Percentiles rank a stretch among this genome's conserved stretches.
Conservation (phyloP, 139 green algal genomes). For the Chlorella sp. region DNA sequence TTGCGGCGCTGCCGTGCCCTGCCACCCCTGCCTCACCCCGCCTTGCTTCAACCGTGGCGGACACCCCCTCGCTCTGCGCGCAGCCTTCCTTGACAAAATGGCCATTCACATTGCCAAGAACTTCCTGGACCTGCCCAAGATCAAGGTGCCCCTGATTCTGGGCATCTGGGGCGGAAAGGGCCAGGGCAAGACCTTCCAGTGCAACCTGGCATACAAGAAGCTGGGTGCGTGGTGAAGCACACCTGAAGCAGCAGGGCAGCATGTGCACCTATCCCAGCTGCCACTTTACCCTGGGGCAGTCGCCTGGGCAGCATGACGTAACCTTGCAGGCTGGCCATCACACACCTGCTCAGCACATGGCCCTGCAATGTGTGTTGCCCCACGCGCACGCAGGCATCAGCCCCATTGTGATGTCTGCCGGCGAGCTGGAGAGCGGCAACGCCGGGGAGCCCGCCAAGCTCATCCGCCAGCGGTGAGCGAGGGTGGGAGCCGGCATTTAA, state of each 20-base stretch:
- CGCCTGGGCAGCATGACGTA: no score
- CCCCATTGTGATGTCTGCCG: constrained; percentile 98
- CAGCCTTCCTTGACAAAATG: not conserved
- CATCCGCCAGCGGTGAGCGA: constrained; percentile 83
- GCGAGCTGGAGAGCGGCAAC: constrained; percentile 99
- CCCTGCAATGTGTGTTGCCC: no score
- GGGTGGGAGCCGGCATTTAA: no score
- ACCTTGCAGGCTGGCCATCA: no score
- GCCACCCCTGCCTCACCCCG: no score
- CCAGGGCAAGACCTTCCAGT: constrained; percentile 99
- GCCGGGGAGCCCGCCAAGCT: constrained; percentile 99
- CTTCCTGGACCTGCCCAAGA: constrained; percentile 94
- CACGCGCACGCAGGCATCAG: constrained; percentile 62
- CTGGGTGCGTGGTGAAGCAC: constrained; percentile 52
- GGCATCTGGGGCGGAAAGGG: constrained; percentile 99
- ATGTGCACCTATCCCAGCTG: no score
- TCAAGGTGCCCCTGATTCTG: constrained; percentile 95
- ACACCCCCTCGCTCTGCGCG: no score
- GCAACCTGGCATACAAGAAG: constrained; percentile 97
- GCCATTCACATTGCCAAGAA: constrained; percentile 72
- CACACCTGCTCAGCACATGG: no score
- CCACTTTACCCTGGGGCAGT: no score
- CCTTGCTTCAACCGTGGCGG: no score
- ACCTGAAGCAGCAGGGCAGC: no score
- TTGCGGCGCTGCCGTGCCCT: no score